These are phyloP conservation scores for Paecilomyces dactylethromorphus DNA, from an alignment of 2,329 filamentous ascomycete species.

Conservation along the genomic window DNA sequence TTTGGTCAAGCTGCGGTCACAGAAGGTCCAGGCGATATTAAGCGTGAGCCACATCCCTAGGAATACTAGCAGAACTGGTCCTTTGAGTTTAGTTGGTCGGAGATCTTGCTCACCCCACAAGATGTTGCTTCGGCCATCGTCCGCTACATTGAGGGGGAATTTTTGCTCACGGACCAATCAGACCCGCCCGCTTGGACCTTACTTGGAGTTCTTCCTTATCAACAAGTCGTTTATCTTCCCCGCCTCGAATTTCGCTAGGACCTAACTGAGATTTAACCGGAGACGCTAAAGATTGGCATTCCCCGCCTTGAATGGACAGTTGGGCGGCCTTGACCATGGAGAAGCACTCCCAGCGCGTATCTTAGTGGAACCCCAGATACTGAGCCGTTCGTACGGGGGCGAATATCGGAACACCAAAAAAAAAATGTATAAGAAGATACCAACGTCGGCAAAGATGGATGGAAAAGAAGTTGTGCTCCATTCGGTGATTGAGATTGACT, in stretches of 20 bases:
- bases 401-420: neutral
- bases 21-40: neutral
- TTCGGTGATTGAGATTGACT: neutral
- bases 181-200: neutral
- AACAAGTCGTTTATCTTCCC: neutral
- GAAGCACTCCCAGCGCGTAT: neutral
- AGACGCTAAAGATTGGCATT: neutral
- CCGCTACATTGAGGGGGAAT: neutral
- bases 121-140: neutral
- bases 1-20: neutral
- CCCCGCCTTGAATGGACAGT: neutral
- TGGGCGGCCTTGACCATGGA: neutral
- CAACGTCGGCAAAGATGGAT: neutral
- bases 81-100: neutral
- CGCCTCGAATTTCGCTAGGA: neutral
- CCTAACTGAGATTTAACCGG: neutral
- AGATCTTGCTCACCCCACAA: neutral
- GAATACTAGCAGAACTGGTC: neutral
- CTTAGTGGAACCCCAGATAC: neutral
- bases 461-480: neutral
- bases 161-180: neutral
- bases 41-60: neutral
- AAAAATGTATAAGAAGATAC: neutral
- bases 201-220: neutral
- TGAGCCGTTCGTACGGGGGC: neutral